A percentile compares a stretch with the other conserved stretches of the same genome.
phyloP scores from a whole-genome alignment of 108 stramenopile genomes.

The Nannochloropsis granulata region DNA sequence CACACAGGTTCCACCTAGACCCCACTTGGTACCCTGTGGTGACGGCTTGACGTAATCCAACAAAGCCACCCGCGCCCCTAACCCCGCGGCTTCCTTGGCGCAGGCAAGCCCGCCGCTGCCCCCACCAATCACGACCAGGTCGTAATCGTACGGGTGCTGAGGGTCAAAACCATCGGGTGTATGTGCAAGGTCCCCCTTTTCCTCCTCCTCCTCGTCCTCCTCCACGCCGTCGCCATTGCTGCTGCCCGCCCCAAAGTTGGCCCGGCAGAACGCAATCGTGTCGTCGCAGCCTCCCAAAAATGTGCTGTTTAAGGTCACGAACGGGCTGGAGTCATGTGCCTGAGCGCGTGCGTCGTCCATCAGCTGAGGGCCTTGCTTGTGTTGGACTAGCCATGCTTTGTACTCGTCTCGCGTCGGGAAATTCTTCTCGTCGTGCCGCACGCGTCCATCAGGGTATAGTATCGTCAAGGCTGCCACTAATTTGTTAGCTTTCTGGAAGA shows the following conservation, averaged over 20 bases:
- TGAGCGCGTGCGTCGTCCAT: neutral
- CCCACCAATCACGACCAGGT: constrained; percentile 88
- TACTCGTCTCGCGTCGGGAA: neutral
- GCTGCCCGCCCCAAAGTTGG: neutral
- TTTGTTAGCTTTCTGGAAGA: neutral
- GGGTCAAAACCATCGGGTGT: constrained; percentile 33
- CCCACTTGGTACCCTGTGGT: constrained; percentile 63
- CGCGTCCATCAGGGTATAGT: neutral
- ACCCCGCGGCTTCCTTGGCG: constrained; percentile 70
- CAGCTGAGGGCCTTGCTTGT: neutral
- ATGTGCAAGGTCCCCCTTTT: neutral
- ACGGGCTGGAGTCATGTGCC: neutral
- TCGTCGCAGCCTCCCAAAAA: constrained; percentile 32
- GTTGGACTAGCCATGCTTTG: neutral
- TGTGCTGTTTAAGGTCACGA: neutral
- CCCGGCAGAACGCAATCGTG: constrained; percentile 8
- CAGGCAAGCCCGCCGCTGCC: constrained; percentile 74
- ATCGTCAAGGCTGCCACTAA: neutral
- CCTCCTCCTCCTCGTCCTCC: neutral
- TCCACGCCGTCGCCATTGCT: neutral
- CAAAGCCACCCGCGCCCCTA: constrained; percentile 82
- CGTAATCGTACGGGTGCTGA: constrained; percentile 77
- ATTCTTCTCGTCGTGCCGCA: neutral
- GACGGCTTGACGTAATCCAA: constrained; percentile 92
- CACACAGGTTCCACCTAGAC: constrained; percentile 96